These are phyloP conservation scores for Lentinula sp. DNA, from an alignment of 768 basidiomycete species.

Conservation along the genomic window DNA sequence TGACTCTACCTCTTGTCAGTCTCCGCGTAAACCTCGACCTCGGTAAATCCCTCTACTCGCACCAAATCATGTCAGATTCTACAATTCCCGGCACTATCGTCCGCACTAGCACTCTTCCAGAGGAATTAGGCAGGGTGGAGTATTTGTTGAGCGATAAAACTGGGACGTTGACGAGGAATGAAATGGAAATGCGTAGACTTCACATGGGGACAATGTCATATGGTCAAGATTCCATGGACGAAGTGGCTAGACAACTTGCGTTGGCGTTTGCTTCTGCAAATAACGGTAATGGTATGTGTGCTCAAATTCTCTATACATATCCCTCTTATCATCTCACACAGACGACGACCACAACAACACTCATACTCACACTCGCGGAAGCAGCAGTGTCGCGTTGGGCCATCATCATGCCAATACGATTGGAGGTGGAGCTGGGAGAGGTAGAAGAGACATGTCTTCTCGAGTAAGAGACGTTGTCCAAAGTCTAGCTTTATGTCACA, in stretches of 20 bases:
- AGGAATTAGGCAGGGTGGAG: constrained; percentile 92
- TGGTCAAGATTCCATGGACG: constrained; percentile 98
- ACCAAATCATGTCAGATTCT: constrained; percentile 87
- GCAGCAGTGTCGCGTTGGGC: not conserved
- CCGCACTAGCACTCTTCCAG: constrained; percentile 94
- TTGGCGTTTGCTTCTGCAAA: constrained; percentile 81
- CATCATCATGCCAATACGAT: not conserved
- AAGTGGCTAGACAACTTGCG: constrained; percentile 88
- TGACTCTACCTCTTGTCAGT: constrained; percentile 34
- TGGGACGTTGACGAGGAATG: constrained; percentile 95
- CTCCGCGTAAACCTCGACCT: constrained; percentile 98
- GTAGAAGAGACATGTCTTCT: constrained; percentile 91
- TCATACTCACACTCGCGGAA: not conserved
- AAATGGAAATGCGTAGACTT: constrained; percentile 99
- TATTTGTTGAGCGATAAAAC: constrained; percentile 98
- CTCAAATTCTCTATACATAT: not conserved
- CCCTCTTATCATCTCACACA: not conserved
- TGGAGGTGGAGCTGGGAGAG: constrained; percentile 57
- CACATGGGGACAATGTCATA: constrained; percentile 99
- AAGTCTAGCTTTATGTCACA: constrained; percentile 93
- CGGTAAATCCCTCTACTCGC: constrained; percentile 98
- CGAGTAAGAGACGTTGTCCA: constrained; percentile 89
- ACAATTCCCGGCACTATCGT: constrained; percentile 97
- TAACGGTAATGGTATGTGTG: constrained; percentile 30
- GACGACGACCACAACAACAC: not conserved